Conservation (phyloP, 2,329 filamentous ascomycete species). For the Chaetomiaceae sp. region DNA sequence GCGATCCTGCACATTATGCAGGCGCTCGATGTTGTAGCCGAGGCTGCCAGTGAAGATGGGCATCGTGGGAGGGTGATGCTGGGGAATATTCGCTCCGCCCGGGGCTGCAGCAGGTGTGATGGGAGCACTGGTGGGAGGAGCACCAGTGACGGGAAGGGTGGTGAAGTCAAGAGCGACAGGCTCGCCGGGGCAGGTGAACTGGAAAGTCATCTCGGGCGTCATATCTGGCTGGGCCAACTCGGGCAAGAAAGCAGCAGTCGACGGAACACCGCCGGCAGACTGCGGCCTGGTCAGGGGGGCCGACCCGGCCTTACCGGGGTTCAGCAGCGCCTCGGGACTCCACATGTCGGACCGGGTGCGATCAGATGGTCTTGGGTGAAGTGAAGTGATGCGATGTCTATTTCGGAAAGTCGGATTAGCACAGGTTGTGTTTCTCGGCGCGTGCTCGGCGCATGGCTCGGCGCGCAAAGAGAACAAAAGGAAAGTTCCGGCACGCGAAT, state of each 20-base stretch:
- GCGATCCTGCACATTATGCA: conserved; percentile 71
- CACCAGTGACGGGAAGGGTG: conserved; percentile 27
- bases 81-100: conserved; percentile 26
- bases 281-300: conserved; percentile 20
- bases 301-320: conserved; percentile 29
- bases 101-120: conserved; percentile 21
- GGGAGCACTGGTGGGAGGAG: too few relatives aligned
- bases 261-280: conserved; percentile 16
- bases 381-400: background rate
- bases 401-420: background rate
- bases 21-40: conserved; percentile 63
- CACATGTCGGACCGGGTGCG: conserved; percentile 20
- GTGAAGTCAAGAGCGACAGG: conserved; percentile 29
- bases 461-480: too few relatives aligned
- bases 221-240: conserved; percentile 27
- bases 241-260: conserved; percentile 25
- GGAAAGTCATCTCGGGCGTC: conserved; percentile 36
- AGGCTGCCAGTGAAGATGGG: conserved; percentile 30
- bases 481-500: too few relatives aligned
- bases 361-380: background rate
- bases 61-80: conserved; percentile 14
- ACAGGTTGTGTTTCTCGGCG: too few relatives aligned
- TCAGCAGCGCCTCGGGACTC: conserved; percentile 36
- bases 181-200: conserved; percentile 38
- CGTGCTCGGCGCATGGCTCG: too few relatives aligned